These are phyloP conservation scores for Parsonsia alboflavescens DNA, from an alignment of 257 asterid genomes.

Conservation along the genomic window DNA sequence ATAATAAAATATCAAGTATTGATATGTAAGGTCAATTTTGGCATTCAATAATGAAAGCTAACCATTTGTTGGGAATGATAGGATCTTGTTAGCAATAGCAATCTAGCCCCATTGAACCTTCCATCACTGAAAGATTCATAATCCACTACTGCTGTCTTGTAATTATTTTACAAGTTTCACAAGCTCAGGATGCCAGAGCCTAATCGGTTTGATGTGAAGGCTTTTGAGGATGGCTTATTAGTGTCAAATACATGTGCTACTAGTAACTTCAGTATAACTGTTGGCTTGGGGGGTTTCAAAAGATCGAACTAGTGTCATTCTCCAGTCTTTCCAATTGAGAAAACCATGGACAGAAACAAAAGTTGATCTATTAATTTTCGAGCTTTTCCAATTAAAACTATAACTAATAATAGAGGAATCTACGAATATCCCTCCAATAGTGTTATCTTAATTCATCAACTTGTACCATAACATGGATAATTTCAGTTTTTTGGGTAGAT, in stretches of 20 bases:
- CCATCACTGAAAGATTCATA: neutral
- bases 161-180: neutral
- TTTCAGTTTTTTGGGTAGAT: constrained; percentile 1
- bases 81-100: neutral
- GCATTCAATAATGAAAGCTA: neutral
- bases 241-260: neutral
- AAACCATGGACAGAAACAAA: neutral
- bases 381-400: neutral
- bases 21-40: neutral
- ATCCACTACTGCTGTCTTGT: neutral
- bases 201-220: neutral
- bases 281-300: neutral
- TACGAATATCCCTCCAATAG: neutral
- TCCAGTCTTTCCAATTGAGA: neutral
- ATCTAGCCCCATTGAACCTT: neutral
- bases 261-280: neutral
- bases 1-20: neutral
- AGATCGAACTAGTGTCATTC: neutral
- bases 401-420: neutral
- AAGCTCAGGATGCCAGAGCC: too few species aligned
- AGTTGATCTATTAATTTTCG: neutral
- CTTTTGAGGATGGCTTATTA: neutral
- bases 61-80: neutral
- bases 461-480: neutral
- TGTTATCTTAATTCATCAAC: neutral